A percentile compares a stretch with the other conserved stretches of the same genome.
These are phyloP conservation scores for Inonotus hispidus DNA, from an alignment of 1,284 basidiomycete species.

Conservation along the genomic window DNA sequence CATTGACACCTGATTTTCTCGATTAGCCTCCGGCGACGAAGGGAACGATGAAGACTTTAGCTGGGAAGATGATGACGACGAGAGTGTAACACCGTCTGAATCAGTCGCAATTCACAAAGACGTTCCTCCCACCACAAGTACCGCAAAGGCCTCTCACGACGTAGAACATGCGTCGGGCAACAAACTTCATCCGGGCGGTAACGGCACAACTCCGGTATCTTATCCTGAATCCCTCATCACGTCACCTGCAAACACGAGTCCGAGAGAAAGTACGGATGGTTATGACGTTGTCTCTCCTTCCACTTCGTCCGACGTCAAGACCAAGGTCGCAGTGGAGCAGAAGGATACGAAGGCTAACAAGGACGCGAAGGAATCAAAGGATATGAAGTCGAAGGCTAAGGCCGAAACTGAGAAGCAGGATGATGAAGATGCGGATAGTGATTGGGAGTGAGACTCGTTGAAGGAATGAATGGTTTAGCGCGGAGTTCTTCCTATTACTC, in stretches of 20 bases:
- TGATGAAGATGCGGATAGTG: slow-evolving; percentile 45
- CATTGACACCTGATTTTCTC: slow-evolving; percentile 6
- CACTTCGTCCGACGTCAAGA: slow-evolving; percentile 30
- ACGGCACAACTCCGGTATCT: slow-evolving; percentile 22
- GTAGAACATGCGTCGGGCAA: slow-evolving; percentile 8
- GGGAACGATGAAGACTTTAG: slow-evolving; percentile 70
- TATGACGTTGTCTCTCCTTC: slow-evolving; percentile 65
- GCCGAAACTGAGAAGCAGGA: slow-evolving; percentile 31
- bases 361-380: neutral
- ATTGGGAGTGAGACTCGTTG: slow-evolving; percentile 52
- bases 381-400: slow-evolving; percentile 18
- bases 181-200: slow-evolving; percentile 20
- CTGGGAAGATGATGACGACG: slow-evolving; percentile 74
- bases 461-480: too few species aligned
- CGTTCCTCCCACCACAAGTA: neutral
- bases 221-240: slow-evolving; percentile 28
- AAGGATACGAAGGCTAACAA: slow-evolving; percentile 24
- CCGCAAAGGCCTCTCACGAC: slow-evolving; percentile 7
- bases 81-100: slow-evolving; percentile 22
- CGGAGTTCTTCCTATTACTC: neutral
- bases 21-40: slow-evolving; percentile 37
- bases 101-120: slow-evolving; percentile 2
- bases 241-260: slow-evolving; percentile 40
- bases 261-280: slow-evolving; percentile 60
- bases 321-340: slow-evolving; percentile 23